A percentile compares a stretch with the other conserved stretches of the same genome.
Conservation (phyloP, 2,329 filamentous ascomycete genomes). For the Atkinsonella hypoxylon region DNA sequence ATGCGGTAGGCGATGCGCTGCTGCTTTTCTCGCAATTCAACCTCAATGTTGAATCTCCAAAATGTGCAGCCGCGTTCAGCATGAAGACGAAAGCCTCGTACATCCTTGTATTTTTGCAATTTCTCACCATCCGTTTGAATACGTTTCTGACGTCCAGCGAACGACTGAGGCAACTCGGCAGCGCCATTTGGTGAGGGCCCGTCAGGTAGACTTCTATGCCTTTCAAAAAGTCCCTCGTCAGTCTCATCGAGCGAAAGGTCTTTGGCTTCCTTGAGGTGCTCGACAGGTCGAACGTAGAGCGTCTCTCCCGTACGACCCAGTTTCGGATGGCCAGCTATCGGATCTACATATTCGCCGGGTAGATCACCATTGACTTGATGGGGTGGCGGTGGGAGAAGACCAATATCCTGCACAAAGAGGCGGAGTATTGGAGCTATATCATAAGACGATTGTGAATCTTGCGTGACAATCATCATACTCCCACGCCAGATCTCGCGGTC, state of each 20-base stretch:
- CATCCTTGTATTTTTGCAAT: conserved; percentile 68
- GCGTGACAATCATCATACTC: conserved; percentile 89
- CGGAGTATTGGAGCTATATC: conserved; percentile 65
- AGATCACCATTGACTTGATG: conserved; percentile 53
- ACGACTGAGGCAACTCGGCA: conserved; percentile 39
- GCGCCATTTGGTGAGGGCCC: conserved; percentile 27
- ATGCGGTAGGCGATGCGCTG: conserved; percentile 90
- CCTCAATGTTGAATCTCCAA: conserved; percentile 92
- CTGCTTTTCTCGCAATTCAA: conserved; percentile 69
- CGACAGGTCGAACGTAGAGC: conserved; percentile 80
- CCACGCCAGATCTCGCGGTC: conserved; percentile 84
- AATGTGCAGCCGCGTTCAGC: conserved; percentile 82
- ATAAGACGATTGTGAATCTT: conserved; percentile 74
- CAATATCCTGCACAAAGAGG: conserved; percentile 77
- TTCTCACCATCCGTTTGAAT: conserved; percentile 64
- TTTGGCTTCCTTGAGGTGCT: conserved; percentile 64
- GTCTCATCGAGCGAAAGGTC: conserved; percentile 73
- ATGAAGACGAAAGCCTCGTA: conserved; percentile 72
- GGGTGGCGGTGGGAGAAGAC: conserved; percentile 68
- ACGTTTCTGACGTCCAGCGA: conserved; percentile 40
- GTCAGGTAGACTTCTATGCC: conserved; percentile 42
- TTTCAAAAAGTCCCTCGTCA: conserved; percentile 73
- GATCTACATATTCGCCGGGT: conserved; percentile 75
- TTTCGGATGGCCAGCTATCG: conserved; percentile 78
- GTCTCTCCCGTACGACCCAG: conserved; percentile 74